Base-by-base conservation (phyloP, 306 rosid species). In the Boehmeria nivea region DNA sequence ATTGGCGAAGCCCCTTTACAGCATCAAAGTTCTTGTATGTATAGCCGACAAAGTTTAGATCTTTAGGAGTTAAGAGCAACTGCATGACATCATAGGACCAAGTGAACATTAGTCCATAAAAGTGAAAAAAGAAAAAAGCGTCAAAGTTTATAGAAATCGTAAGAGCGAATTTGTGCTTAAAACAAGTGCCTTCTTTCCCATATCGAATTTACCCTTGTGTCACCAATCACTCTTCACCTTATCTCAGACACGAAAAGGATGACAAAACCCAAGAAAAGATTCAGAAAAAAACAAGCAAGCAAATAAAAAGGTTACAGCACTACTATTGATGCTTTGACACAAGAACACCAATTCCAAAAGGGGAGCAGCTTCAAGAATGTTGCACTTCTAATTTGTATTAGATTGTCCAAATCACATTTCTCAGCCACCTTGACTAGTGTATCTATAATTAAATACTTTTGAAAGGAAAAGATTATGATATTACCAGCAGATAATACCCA, bases 1-100 rank as follows among this genome's bases (percentile, higher is more conserved):
- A 77, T 50, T 71, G 91, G 39, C 81, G 88, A 74, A 83, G 94
- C 70, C 85, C 98, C 73, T 87, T 87, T 51, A 91, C 93, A 28
- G 98, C 97, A 82, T 90, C 97, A 3, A 90, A 86, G 78, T 90
- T 90, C 83, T 90, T 90, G 91, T 86, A 90, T 38, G 98, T 91
- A 55, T 91, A 91, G 19, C 98, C 98, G 56, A 91, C 98, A 59
- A 91, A 91, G 79, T 74, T 91, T 39, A 91, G 79, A 78, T 91
- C 98, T 77, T 91, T 91, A 71, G 98, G 86, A 54, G 96, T 84
- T 61, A 86, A 60, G 52, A 72, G 93, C 87, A 91, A 73, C 98
- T 91, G 85, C 84, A 82, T 20, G 65, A 74, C 64, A 67, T 51
- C 22, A 42, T 62, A 59, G 55, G 61, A 57, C 51, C 46, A 34